A percentile compares a stretch with the other conserved stretches of the same genome.
phyloP scores from a whole-genome alignment of 1,284 basidiomycete species.

The Boletus mariae region DNA sequence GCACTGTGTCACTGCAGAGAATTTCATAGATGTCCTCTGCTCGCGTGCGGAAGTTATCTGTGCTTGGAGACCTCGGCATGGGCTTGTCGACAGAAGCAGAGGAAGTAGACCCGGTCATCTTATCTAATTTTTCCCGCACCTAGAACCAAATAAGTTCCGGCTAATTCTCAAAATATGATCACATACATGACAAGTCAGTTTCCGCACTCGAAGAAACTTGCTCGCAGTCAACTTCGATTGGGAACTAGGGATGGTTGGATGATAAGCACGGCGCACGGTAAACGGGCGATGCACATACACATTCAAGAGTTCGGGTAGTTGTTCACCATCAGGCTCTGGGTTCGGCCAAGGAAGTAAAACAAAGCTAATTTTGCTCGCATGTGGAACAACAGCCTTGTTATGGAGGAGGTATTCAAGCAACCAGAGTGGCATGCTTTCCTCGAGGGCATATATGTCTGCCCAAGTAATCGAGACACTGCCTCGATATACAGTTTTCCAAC shows the following conservation, averaged over 20 bases:
- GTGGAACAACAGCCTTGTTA: slow-evolving; percentile 53
- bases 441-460: slow-evolving; percentile 64
- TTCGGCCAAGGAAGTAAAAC: slow-evolving; percentile 76
- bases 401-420: slow-evolving; percentile 81
- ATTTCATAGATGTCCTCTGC: slow-evolving; percentile 86
- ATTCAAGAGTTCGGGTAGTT: slow-evolving; percentile 72
- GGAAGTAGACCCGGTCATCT: slow-evolving; percentile 33
- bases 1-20: slow-evolving; percentile 76
- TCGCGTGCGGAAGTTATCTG: slow-evolving; percentile 27
- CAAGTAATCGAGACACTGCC: slow-evolving; percentile 64
- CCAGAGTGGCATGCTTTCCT: slow-evolving; percentile 84
- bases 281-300: slow-evolving; percentile 6
- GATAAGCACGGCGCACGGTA: slow-evolving; percentile 5
- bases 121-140: slow-evolving; percentile 87
- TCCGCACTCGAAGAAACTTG: slow-evolving; percentile 79
- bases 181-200: slow-evolving; percentile 79
- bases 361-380: slow-evolving; percentile 78
- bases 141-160: slow-evolving; percentile 30
- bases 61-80: slow-evolving; percentile 27
- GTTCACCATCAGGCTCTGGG: slow-evolving; percentile 51
- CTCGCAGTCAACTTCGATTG: slow-evolving; percentile 88
- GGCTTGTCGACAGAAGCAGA: slow-evolving; percentile 40
- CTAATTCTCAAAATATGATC: not conserved
- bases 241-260: slow-evolving; percentile 38
- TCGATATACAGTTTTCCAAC: slow-evolving; percentile 78